phyloP scores from a whole-genome alignment of 2,329 filamentous ascomycete species.

The Aspergillus eucalypticola region DNA sequence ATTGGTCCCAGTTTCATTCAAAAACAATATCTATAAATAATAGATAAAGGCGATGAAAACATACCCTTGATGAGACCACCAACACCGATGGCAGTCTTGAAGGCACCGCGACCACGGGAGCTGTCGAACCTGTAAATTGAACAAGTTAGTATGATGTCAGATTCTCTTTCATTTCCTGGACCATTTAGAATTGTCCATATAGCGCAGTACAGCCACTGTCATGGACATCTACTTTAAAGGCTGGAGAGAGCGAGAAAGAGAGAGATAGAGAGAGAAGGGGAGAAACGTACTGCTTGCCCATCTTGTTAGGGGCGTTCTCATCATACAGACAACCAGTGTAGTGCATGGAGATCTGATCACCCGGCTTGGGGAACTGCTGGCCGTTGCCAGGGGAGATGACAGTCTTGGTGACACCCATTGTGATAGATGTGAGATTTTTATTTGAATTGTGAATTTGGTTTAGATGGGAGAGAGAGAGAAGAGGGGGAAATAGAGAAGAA shows the following conservation, averaged over 20 bases:
- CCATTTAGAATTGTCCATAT: too few relatives aligned
- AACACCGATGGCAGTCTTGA: conserved; percentile 75
- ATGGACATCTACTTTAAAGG: too few relatives aligned
- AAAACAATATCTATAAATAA: background rate
- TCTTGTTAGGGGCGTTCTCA: conserved; percentile 56
- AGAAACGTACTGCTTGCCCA: conserved; percentile 68
- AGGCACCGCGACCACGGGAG: conserved; percentile 71
- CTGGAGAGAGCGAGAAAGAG: background rate
- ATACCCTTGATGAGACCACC: conserved; percentile 84
- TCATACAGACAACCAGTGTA: conserved; percentile 90
- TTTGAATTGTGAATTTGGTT: background rate
- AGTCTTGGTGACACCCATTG: conserved; percentile 74
- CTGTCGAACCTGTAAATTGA: conserved; percentile 73
- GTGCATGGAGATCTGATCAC: conserved; percentile 79
- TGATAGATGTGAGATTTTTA: conserved; percentile 12
- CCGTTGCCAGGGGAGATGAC: conserved; percentile 62
- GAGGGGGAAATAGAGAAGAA: background rate
- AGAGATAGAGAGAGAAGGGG: background rate
- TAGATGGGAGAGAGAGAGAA: background rate
- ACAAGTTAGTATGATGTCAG: background rate
- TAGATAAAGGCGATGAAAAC: conserved; percentile 21
- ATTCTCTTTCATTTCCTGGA: too few relatives aligned
- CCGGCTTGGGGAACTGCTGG: conserved; percentile 60
- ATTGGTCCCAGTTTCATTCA: too few relatives aligned
- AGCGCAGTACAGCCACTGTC: too few relatives aligned